Percentiles rank a stretch among this genome's conserved stretches.
phyloP scores from a whole-genome alignment of 768 basidiomycete genomes.

The Hygrophoropsis aurantiaca region DNA sequence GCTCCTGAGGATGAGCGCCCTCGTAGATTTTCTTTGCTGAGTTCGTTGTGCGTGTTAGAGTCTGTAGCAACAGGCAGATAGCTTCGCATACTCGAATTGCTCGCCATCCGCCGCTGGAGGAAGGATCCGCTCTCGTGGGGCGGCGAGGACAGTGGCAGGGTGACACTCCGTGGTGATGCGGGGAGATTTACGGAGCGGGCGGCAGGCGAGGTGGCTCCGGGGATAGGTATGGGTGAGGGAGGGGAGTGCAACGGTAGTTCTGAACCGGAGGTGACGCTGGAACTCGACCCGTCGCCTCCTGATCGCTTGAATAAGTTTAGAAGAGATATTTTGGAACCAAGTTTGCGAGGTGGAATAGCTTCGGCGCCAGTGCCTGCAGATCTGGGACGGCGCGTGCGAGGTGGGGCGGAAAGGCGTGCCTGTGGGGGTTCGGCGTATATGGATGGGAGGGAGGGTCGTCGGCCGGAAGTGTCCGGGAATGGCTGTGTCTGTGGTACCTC shows the following conservation, averaged over 20 bases:
- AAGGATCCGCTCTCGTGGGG: constrained; percentile 26
- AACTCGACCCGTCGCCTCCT: constrained; percentile 35
- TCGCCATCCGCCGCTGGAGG: constrained; percentile 21
- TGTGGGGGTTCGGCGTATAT: constrained; percentile 37
- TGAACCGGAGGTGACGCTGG: constrained; percentile 33
- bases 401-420: constrained; percentile 27
- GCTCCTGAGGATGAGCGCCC: constrained; percentile 36
- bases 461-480: constrained; percentile 25
- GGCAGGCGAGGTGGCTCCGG: constrained; percentile 16
- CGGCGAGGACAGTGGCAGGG: constrained; percentile 25
- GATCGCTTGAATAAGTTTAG: constrained; percentile 72
- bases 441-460: constrained; percentile 72
- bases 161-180: constrained; percentile 27
- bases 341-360: constrained; percentile 39
- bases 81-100: constrained; percentile 18
- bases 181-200: constrained; percentile 17
- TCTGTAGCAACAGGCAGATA: constrained; percentile 46
- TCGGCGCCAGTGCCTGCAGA: constrained; percentile 74
- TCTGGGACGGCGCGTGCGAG: constrained; percentile 55
- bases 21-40: constrained; percentile 34
- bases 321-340: constrained; percentile 73
- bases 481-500: constrained; percentile 8
- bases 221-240: constrained; percentile 24
- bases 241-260: constrained; percentile 26
- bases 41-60: constrained; percentile 43